A percentile compares a stretch with the other conserved stretches of the same genome.
Conservation (phyloP, 2,329 filamentous ascomycete genomes). For the Cladorrhinum sp. region DNA sequence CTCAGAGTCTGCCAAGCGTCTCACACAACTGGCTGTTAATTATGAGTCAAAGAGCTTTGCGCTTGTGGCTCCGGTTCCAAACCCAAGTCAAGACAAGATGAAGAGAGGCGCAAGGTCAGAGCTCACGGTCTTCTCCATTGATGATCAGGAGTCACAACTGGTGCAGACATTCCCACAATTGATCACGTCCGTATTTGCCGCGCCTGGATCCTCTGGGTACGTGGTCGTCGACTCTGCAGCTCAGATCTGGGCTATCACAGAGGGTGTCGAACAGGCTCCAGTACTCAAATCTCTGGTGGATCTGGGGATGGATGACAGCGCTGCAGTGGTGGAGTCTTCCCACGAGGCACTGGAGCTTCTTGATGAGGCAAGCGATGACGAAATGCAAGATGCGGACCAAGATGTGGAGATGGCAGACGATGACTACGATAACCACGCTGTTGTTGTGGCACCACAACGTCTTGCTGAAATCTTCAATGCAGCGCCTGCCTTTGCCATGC, state of each 20-base stretch:
- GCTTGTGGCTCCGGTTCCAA: slow-evolving; percentile 48
- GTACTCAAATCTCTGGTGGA: slow-evolving; percentile 56
- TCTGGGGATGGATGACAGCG: slow-evolving; percentile 42
- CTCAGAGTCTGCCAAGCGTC: slow-evolving; percentile 39
- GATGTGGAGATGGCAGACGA: slow-evolving; percentile 32
- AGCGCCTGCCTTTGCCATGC: slow-evolving; percentile 65
- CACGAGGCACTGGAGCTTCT: slow-evolving; percentile 36
- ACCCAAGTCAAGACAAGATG: slow-evolving; percentile 23
- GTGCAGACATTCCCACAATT: slow-evolving; percentile 54
- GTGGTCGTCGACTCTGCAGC: slow-evolving; percentile 73
- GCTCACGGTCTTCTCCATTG: slow-evolving; percentile 65
- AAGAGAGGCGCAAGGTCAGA: slow-evolving; percentile 44
- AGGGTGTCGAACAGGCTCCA: slow-evolving; percentile 55
- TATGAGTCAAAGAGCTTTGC: slow-evolving; percentile 62
- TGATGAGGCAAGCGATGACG: slow-evolving; percentile 43
- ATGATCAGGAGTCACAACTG: slow-evolving; percentile 57
- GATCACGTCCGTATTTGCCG: slow-evolving; percentile 65
- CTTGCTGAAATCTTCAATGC: slow-evolving; percentile 69
- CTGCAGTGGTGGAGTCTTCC: slow-evolving; percentile 24
- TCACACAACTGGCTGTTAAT: slow-evolving; percentile 72
- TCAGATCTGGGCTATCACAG: slow-evolving; percentile 62
- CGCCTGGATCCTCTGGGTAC: slow-evolving; percentile 66
- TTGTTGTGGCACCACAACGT: slow-evolving; percentile 65
- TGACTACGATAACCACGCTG: slow-evolving; percentile 46
- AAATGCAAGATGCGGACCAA: slow-evolving; percentile 33